Evolutionary conservation across 805 yeast genomes (phyloP).

Genomic region (Lachancea meyersii): DNA sequence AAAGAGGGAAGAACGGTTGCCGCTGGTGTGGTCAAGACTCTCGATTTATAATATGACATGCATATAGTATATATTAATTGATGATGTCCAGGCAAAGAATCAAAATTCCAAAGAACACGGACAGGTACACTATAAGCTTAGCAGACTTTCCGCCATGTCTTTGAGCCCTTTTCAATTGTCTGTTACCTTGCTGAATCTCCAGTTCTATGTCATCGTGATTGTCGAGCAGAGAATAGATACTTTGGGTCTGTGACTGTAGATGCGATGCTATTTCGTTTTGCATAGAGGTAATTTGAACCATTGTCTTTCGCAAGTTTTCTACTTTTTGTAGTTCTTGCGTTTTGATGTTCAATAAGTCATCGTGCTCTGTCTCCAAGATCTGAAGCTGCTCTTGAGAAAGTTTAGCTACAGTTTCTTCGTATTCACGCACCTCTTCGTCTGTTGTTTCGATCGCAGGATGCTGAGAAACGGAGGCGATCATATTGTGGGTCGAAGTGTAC

Average conservation of each 20-base stretch:
- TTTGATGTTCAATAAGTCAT: slow-evolving; percentile 47
- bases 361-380: slow-evolving; percentile 53
- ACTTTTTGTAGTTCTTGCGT: slow-evolving; percentile 56
- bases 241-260: slow-evolving; percentile 63
- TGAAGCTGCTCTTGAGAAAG: slow-evolving; percentile 51
- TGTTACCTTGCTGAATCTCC: slow-evolving; percentile 67
- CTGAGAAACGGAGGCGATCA: slow-evolving; percentile 33
- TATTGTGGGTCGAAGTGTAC: slow-evolving; percentile 15
- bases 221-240: slow-evolving; percentile 54
- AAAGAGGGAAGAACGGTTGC: slow-evolving; percentile 98
- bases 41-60: slow-evolving; percentile 6
- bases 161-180: slow-evolving; percentile 61
- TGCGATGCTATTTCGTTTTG: slow-evolving; percentile 73
- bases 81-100: slow-evolving; percentile 51
- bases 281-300: slow-evolving; percentile 66
- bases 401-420: slow-evolving; percentile 31
- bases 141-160: slow-evolving; percentile 58
- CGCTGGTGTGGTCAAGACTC: slow-evolving; percentile 53
- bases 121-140: slow-evolving; percentile 47
- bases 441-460: slow-evolving; percentile 21
- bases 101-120: slow-evolving; percentile 50
- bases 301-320: slow-evolving; percentile 52
- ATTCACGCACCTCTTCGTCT: slow-evolving; percentile 32
- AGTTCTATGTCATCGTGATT: slow-evolving; percentile 60
- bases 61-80: slow-evolving; percentile 18